A percentile compares a stretch with the other conserved stretches of the same genome.
Evolutionary conservation across 1,284 basidiomycete species (phyloP).

Genomic region (Sanguinoderma infundibulare): DNA sequence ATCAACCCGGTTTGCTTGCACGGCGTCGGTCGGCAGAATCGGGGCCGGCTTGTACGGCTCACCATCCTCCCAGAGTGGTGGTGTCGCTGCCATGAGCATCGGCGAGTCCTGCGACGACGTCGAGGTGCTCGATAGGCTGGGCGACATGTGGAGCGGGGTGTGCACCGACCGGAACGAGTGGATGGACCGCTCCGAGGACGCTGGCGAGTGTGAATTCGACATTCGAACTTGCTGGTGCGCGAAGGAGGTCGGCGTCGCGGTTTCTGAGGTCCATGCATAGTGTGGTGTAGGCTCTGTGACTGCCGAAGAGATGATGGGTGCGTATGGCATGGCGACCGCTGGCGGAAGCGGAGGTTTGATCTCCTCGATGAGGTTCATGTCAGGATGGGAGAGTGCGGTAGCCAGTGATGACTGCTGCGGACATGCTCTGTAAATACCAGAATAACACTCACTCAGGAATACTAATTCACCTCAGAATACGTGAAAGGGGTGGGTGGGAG

Average conservation of each 20-base stretch:
- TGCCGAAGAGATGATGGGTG: constrained; percentile 14
- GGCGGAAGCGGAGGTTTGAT: constrained; percentile 15
- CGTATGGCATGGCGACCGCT: background rate
- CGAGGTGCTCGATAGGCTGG: constrained; percentile 22
- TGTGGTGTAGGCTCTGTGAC: constrained; percentile 20
- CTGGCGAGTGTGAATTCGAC: constrained; percentile 25
- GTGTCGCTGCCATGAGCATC: constrained; percentile 20
- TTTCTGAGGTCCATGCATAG: constrained; percentile 21
- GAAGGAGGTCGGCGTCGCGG: constrained; percentile 1
- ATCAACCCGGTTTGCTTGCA: constrained; percentile 26
- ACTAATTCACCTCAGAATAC: constrained; percentile 26
- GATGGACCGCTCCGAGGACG: constrained; percentile 25
- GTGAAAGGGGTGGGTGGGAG: constrained; percentile 15
- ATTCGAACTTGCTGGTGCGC: constrained; percentile 14
- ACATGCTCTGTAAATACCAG: constrained; percentile 19
- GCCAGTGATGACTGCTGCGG: constrained; percentile 18
- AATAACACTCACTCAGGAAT: constrained; percentile 15
- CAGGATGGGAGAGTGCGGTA: constrained; percentile 17
- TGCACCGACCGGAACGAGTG: constrained; percentile 18
- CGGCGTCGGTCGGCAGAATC: constrained; percentile 12
- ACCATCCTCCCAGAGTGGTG: constrained; percentile 27
- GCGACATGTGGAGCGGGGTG: constrained; percentile 26
- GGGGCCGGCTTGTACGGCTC: constrained; percentile 30
- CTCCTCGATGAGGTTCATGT: constrained; percentile 13
- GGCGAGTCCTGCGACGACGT: constrained; percentile 24